Evolutionary conservation across 2,329 filamentous ascomycete species (phyloP).

Genomic region (Cladophialophora psammophila): DNA sequence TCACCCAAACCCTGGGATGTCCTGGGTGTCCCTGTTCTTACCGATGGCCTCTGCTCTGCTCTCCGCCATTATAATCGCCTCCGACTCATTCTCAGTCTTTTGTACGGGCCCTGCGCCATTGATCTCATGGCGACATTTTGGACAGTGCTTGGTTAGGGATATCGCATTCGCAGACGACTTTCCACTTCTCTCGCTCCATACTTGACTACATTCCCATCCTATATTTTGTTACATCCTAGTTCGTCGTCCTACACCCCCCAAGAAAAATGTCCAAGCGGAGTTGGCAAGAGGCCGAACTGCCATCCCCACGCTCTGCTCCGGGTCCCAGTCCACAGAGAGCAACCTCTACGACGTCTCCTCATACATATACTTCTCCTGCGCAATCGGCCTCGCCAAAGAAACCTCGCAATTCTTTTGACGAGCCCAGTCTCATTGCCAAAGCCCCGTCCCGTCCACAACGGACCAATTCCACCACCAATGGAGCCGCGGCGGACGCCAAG

Average conservation of each 20-base stretch:
- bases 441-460: slow-evolving; percentile 31
- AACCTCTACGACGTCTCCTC: slow-evolving; percentile 30
- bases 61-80: not conserved
- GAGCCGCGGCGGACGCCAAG: slow-evolving; percentile 28
- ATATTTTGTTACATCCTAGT: not conserved
- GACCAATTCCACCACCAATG: slow-evolving; percentile 35
- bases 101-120: not conserved
- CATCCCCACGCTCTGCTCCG: slow-evolving; percentile 37
- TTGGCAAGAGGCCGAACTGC: slow-evolving; percentile 41
- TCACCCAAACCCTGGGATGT: too few relatives aligned
- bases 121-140: not conserved
- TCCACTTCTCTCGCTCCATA: not conserved
- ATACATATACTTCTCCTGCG: slow-evolving; percentile 33
- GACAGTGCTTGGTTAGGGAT: not conserved
- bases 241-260: not conserved
- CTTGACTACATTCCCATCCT: not conserved
- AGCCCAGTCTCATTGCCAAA: slow-evolving; percentile 34
- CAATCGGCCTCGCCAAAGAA: slow-evolving; percentile 38
- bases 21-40: too few relatives aligned
- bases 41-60: not conserved
- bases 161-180: not conserved
- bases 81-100: not conserved
- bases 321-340: slow-evolving; percentile 24
- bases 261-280: slow-evolving; percentile 40
- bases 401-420: slow-evolving; percentile 36